Conservation (phyloP, 1,139 yeast species). For the Yamadazyma conglobata region DNA sequence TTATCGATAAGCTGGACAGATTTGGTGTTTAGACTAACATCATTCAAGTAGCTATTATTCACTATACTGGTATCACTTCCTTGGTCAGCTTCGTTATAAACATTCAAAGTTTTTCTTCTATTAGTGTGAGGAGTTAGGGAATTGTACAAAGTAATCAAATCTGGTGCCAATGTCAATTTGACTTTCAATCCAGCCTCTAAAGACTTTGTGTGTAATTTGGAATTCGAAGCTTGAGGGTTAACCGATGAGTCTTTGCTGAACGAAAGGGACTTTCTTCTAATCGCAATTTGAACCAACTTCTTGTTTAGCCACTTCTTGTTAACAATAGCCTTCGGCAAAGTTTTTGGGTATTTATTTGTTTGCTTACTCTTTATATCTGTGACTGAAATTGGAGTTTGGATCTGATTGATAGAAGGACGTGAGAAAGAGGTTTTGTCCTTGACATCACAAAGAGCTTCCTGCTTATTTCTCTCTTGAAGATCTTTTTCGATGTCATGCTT, state of each 20-base stretch:
- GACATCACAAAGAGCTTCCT: not conserved
- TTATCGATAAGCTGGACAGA: constrained; percentile 34
- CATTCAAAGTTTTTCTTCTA: constrained; percentile 12
- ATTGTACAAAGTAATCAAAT: constrained; percentile 41
- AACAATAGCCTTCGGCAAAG: constrained; percentile 23
- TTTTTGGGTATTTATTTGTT: constrained; percentile 3
- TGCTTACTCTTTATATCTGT: too few relatives aligned
- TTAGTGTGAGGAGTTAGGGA: constrained; percentile 36
- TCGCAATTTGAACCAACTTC: constrained; percentile 36
- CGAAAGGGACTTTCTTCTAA: constrained; percentile 28
- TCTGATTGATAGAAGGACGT: not conserved
- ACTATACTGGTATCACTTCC: constrained; percentile 5
- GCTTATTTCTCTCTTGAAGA: constrained; percentile 2
- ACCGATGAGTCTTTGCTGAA: constrained; percentile 5
- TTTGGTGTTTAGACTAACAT: constrained; percentile 17
- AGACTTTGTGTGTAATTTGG: constrained; percentile 48
- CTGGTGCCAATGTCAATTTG: constrained; percentile 44
- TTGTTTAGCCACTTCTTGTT: constrained; percentile 21
- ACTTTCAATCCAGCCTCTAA: constrained; percentile 52
- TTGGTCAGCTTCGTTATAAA: constrained; percentile 8
- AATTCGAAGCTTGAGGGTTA: constrained; percentile 5
- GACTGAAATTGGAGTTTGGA: constrained; percentile 1
- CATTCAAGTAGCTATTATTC: constrained; percentile 14
- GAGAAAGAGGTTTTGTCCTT: not conserved
- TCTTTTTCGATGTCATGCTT: constrained; percentile 11